These are phyloP conservation scores for Xylariaceae sp. DNA, from an alignment of 2,329 filamentous ascomycete genomes.

Conservation along the genomic window DNA sequence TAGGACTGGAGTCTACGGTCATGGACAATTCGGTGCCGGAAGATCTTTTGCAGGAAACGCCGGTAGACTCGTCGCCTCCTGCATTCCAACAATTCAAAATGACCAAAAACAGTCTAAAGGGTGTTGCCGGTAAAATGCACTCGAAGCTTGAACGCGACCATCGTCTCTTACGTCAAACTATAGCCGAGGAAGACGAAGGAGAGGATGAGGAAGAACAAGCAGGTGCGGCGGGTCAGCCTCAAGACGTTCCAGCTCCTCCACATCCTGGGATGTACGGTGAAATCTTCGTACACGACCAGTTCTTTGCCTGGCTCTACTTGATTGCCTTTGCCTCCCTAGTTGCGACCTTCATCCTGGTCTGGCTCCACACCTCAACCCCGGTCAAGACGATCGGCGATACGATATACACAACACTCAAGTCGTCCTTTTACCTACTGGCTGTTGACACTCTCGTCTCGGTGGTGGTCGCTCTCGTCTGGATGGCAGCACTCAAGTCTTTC, in stretches of 20 bases:
- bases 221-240: slow-evolving; percentile 7
- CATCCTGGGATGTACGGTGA: slow-evolving; percentile 58
- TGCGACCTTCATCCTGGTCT: slow-evolving; percentile 83
- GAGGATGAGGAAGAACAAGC: slow-evolving; percentile 32
- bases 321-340: slow-evolving; percentile 80
- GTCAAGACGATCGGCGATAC: slow-evolving; percentile 77
- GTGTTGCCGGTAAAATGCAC: slow-evolving; percentile 36
- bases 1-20: slow-evolving; percentile 69
- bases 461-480: slow-evolving; percentile 82
- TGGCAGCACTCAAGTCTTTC: slow-evolving; percentile 81
- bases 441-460: slow-evolving; percentile 89
- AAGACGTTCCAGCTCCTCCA: slow-evolving; percentile 39
- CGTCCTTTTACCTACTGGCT: slow-evolving; percentile 82
- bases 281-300: slow-evolving; percentile 76
- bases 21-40: slow-evolving; percentile 56
- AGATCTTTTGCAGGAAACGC: slow-evolving; percentile 52
- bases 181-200: slow-evolving; percentile 35
- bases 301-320: slow-evolving; percentile 87
- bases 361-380: slow-evolving; percentile 76
- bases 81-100: slow-evolving; percentile 57
- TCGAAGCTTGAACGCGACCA: slow-evolving; percentile 46
- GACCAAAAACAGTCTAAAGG: slow-evolving; percentile 35
- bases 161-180: slow-evolving; percentile 39
- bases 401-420: slow-evolving; percentile 82
- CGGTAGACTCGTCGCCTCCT: slow-evolving; percentile 50